These are phyloP conservation scores for Xylaria curta DNA, from an alignment of 495 filamentous ascomycete genomes.

Conservation along the genomic window DNA sequence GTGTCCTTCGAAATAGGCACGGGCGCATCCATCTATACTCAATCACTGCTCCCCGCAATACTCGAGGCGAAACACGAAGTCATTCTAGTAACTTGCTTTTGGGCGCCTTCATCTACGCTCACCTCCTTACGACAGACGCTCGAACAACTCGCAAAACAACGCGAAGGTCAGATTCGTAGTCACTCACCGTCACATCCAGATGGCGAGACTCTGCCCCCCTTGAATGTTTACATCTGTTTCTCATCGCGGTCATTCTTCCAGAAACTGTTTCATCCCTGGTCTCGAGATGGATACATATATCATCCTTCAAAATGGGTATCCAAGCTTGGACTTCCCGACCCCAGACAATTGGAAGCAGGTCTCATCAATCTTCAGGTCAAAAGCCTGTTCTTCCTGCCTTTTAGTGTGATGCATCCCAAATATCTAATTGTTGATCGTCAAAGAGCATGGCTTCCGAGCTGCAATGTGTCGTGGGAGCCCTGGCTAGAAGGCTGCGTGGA, in stretches of 20 bases:
- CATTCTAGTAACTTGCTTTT: constrained; percentile 79
- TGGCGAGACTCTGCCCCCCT: constrained; percentile 22
- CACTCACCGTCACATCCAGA: constrained; percentile 25
- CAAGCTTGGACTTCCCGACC: constrained; percentile 64
- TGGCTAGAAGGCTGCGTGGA: constrained; percentile 77
- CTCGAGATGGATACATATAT: constrained; percentile 61
- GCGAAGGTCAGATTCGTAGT: constrained; percentile 36
- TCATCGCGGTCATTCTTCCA: constrained; percentile 71
- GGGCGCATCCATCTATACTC: constrained; percentile 60
- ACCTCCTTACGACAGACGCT: constrained; percentile 56
- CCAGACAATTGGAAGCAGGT: constrained; percentile 51
- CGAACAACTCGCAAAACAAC: constrained; percentile 53
- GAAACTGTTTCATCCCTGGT: constrained; percentile 70
- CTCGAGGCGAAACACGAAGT: constrained; percentile 63
- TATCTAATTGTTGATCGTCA: constrained; percentile 72
- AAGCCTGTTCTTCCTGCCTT: constrained; percentile 73
- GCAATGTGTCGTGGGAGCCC: constrained; percentile 77
- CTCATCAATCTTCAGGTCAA: constrained; percentile 70
- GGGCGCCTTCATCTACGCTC: constrained; percentile 66
- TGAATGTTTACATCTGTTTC: constrained; percentile 66
- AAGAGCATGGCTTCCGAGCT: constrained; percentile 67
- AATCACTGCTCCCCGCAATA: constrained; percentile 61
- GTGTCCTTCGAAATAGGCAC: constrained; percentile 62
- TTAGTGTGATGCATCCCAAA: constrained; percentile 81
- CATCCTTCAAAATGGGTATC: constrained; percentile 59